These are phyloP conservation scores for Xerocomus minutiporus DNA, from an alignment of 1,284 basidiomycete genomes.

Conservation along the genomic window DNA sequence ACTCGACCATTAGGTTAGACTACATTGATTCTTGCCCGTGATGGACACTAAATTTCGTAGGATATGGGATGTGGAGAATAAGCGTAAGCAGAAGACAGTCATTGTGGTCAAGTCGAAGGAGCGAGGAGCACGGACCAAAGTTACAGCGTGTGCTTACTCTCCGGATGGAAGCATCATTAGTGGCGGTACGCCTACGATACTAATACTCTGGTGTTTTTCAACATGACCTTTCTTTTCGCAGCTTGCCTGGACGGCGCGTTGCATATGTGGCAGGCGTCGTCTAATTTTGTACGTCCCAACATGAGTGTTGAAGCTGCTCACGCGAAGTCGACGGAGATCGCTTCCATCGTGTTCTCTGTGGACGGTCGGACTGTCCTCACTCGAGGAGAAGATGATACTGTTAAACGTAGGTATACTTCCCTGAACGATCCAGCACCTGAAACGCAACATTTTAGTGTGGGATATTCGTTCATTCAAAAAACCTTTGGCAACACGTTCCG, in stretches of 20 bases:
- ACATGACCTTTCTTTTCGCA: conserved; percentile 30
- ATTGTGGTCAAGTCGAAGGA: conserved; percentile 97
- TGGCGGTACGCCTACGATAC: conserved; percentile 58
- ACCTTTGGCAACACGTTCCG: conserved; percentile 65
- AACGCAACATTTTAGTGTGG: conserved; percentile 66
- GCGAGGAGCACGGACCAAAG: conserved; percentile 90
- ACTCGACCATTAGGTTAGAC: conserved; percentile 85
- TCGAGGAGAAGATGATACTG: conserved; percentile 88
- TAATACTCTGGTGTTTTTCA: neutral
- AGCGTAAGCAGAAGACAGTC: conserved; percentile 86
- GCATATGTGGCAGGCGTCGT: conserved; percentile 89
- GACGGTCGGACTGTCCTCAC: conserved; percentile 81
- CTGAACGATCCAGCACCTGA: conserved; percentile 2
- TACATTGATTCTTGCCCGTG: neutral
- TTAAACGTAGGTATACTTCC: conserved; percentile 72
- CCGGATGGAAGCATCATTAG: conserved; percentile 82
- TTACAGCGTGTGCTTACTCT: conserved; percentile 83
- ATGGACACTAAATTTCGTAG: conserved; percentile 38
- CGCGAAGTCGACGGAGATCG: conserved; percentile 75
- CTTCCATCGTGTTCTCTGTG: conserved; percentile 78
- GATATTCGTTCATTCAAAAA: conserved; percentile 86
- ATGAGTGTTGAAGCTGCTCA: conserved; percentile 86
- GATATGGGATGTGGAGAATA: conserved; percentile 90
- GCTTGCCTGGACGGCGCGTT: conserved; percentile 88
- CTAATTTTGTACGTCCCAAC: conserved; percentile 88